A percentile compares a stretch with the other conserved stretches of the same genome.
These are phyloP conservation scores for Phytopythium delawarense DNA, from an alignment of 352 stramenopile species.

Conservation along the genomic window DNA sequence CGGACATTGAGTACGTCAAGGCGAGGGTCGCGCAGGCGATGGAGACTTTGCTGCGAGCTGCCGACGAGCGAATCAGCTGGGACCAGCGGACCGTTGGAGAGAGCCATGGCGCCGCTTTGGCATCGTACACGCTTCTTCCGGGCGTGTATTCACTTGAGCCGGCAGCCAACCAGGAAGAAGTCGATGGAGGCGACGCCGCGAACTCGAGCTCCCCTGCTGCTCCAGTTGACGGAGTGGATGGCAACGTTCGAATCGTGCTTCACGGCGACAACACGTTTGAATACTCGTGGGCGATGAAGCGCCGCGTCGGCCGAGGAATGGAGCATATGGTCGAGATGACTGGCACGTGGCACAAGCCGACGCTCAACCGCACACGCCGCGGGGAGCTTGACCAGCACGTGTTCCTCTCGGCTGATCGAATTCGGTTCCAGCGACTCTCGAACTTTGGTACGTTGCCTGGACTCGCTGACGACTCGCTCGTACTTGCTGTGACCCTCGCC, in stretches of 20 bases:
- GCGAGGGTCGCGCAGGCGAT: conserved; percentile 50
- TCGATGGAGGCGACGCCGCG: neutral
- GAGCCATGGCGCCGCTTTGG: neutral
- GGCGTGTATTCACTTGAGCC: conserved; percentile 39
- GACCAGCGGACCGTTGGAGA: conserved; percentile 11
- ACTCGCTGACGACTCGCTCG: neutral
- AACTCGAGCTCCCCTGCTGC: neutral
- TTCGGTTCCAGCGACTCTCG: conserved; percentile 69
- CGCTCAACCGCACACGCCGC: conserved; percentile 69
- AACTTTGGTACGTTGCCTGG: conserved; percentile 48
- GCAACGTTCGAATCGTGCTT: conserved; percentile 40
- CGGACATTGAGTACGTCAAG: conserved; percentile 48
- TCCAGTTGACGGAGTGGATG: conserved; percentile 23
- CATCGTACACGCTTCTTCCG: conserved; percentile 52
- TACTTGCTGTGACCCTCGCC: neutral
- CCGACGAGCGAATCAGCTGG: conserved; percentile 62
- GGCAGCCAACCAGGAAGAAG: neutral
- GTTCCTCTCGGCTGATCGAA: conserved; percentile 47
- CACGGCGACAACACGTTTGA: conserved; percentile 84
- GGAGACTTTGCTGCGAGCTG: conserved; percentile 50
- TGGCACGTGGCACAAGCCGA: conserved; percentile 62
- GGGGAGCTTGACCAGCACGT: conserved; percentile 71
- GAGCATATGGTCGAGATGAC: conserved; percentile 69
- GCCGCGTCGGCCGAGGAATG: conserved; percentile 48
- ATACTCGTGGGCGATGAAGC: conserved; percentile 65